Base-by-base conservation (phyloP, 176 grass and related monocot genomes). In the Phragmites australis region DNA sequence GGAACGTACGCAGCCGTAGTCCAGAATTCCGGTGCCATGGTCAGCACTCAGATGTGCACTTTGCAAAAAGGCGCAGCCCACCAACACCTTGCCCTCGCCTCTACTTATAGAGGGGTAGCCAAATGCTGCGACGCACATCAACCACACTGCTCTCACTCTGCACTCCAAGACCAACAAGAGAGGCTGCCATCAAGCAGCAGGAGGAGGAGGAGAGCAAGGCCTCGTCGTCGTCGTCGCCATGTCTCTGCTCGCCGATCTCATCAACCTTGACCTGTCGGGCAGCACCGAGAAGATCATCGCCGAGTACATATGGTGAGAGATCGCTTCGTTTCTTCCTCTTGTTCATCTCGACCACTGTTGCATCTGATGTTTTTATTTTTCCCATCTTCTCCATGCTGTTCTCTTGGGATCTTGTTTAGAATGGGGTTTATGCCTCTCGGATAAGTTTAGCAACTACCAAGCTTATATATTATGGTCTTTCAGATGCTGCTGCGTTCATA, bases 231-330 rank as follows among this genome's bases (percentile, higher is more conserved):
- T 22, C 48, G 9, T 23, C 37, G 21, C 73, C 74, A 91, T 91
- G 89, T 50, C 89, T 43, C 73, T 34, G 9, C 77, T 94, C 51
- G 29, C 51, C 0, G 74, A 90, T 4, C 86, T 94, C 43, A 9
- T 94, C 62, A 88, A 83, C 89, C 78, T 94, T 19, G 83, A 90
- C 60, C 89, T 94, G 7, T 77, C 89, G 1, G 84, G 69, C 68
- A 37, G 67, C 81, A 94, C 87, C 70, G 69, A 73, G 12, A 92
- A 92, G 79, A 85, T 94, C 77, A 92, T 94, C 80, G 93, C 87
- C 66, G 93, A 92, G 88, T 94, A 94, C 77, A 74, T 94, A 48
- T 94, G 93, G 93, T 94, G 48, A 72, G 40, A 31, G 8, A 22
- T 6, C 43, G 26, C 47, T 12, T 37, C 18, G 0, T 65, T 21